Evolutionary conservation across 805 yeast genomes (phyloP).

Genomic region (Wickerhamiella hasegawae): DNA sequence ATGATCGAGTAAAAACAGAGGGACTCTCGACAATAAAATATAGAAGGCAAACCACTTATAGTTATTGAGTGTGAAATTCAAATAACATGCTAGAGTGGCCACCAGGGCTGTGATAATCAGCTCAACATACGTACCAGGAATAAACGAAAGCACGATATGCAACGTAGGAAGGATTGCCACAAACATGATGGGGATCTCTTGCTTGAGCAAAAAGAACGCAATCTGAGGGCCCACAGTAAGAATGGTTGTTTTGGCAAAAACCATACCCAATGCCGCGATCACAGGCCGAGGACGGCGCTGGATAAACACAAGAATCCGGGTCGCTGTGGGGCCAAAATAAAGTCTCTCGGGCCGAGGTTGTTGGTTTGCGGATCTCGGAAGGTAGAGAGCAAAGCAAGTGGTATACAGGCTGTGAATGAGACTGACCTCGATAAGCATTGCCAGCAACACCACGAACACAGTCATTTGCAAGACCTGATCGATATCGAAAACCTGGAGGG

Average conservation of each 20-base stretch:
- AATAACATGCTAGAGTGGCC: not conserved
- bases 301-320: constrained; percentile 9
- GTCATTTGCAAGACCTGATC: constrained; percentile 3
- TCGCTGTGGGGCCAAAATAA: constrained; percentile 6
- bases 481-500: constrained; percentile 4
- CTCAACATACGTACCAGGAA: not conserved
- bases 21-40: not conserved
- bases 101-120: not conserved
- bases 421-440: constrained; percentile 9
- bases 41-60: not conserved
- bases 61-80: not conserved
- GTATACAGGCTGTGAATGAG: constrained; percentile 12
- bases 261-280: constrained; percentile 10
- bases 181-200: constrained; percentile 4
- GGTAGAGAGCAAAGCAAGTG: constrained; percentile 15
- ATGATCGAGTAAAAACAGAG: constrained; percentile 1
- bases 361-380: constrained; percentile 10
- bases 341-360: not conserved
- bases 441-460: constrained; percentile 4
- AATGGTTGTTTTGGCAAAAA: constrained; percentile 10
- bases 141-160: constrained; percentile 7
- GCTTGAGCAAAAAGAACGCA: constrained; percentile 10
- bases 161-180: constrained; percentile 9
- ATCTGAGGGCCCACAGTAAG: constrained; percentile 13
- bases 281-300: constrained; percentile 13